These are phyloP conservation scores for Monosporascus sp. DNA, from an alignment of 2,329 filamentous ascomycete genomes.

Conservation along the genomic window DNA sequence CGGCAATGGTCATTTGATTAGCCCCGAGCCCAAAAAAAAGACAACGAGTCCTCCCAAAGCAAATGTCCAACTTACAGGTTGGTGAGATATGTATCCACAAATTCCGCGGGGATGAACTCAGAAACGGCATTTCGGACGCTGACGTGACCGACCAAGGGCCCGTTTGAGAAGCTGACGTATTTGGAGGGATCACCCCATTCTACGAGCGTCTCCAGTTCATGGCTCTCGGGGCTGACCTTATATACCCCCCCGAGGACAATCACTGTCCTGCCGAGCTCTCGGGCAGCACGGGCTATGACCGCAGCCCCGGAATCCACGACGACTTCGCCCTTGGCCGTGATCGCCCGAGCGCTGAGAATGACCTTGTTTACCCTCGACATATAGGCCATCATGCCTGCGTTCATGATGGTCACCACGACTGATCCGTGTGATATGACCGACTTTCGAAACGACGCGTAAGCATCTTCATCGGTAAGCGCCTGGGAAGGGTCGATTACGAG, in stretches of 20 bases:
- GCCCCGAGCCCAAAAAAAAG: slow-evolving; percentile 2
- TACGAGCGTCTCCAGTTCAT: slow-evolving; percentile 73
- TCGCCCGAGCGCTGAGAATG: slow-evolving; percentile 79
- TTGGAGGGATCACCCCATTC: slow-evolving; percentile 80
- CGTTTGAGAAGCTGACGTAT: slow-evolving; percentile 73
- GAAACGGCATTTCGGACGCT: slow-evolving; percentile 75
- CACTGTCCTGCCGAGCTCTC: slow-evolving; percentile 75
- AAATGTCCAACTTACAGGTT: slow-evolving; percentile 58
- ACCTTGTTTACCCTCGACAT: slow-evolving; percentile 97
- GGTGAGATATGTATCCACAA: slow-evolving; percentile 78
- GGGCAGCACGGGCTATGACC: slow-evolving; percentile 78
- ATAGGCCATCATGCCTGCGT: slow-evolving; percentile 82
- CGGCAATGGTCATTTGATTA: slow-evolving; percentile 2
- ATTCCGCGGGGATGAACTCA: slow-evolving; percentile 74
- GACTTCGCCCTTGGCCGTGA: slow-evolving; percentile 83
- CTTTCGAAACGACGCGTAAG: slow-evolving; percentile 61
- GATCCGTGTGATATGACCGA: slow-evolving; percentile 73
- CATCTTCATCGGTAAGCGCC: slow-evolving; percentile 31
- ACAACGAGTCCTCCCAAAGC: not conserved
- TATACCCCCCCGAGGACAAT: slow-evolving; percentile 88
- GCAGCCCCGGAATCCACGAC: slow-evolving; percentile 80
- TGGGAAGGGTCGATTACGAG: slow-evolving; percentile 62
- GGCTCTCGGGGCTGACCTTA: slow-evolving; percentile 86
- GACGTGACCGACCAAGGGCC: slow-evolving; percentile 69
- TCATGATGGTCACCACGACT: slow-evolving; percentile 76